Base-by-base conservation (phyloP, 169 alveolate genomes). In the Plasmodium inui region DNA sequence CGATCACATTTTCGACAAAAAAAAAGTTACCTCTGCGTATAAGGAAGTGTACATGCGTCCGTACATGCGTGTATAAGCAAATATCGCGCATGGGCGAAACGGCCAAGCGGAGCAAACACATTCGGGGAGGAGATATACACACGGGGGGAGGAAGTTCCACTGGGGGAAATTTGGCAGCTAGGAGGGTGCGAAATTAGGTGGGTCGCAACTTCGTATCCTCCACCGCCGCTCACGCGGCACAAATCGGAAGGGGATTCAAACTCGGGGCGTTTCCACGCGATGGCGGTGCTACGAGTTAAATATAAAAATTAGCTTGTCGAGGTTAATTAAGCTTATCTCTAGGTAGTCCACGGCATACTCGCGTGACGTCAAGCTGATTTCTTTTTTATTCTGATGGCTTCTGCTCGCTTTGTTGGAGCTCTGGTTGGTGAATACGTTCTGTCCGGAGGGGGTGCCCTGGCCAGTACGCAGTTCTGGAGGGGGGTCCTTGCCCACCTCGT, bases 321-420 rank as follows among this genome's bases (percentile, higher is more conserved):
- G 26, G 50, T 88, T 88, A 10, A 88, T 88, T 55, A 88, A 22
- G 50, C 89, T 80, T 39, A 88, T 88, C 70, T 88, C 94, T 7
- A 88, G 50, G 22, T 88, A 88, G 30, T 88, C 94, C 50, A 88
- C 94, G 0, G 94, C 94, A 79, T 88, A 88, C 34, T 88, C 94
- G 14, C 88, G 32, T 32, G 82, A 41, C 1, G 89, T 88, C 71
- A 88, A 79, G 19, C 74, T 88, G 17, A 30, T 88, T 50, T 30
- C 37, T 57, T 88, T 76, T 88, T 88, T 88, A 4, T 88, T 79
- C 55, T 53, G 19, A 88, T 72, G 30, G 14, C 2, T 37, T 37
- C 7, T n/a, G 17, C 14, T 26, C 28, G 37, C 30, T 6, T 26
- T n/a, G 50, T n/a, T 61, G 46, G n/a, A 61, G 32, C 8, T 50